Percentiles rank a stretch among this genome's conserved stretches.
Evolutionary conservation across 371 early-diverging fungal genomes (phyloP).

Genomic region (Mortierella polycephala): DNA sequence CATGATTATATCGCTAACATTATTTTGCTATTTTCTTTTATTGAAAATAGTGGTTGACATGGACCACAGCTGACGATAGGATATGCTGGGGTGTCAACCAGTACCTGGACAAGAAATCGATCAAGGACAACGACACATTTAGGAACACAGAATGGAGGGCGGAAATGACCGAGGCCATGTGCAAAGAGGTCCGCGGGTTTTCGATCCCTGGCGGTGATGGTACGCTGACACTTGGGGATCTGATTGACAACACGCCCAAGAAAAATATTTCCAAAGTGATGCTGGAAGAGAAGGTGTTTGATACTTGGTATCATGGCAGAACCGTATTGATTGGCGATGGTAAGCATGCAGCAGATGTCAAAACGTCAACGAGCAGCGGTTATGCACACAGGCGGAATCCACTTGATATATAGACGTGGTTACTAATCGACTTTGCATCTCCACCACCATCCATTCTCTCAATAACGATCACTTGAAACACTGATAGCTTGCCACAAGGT

Average conservation of each 20-base stretch:
- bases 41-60: neutral
- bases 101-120: constrained; percentile 10
- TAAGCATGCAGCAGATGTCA: neutral
- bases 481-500: no score
- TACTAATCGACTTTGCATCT: neutral
- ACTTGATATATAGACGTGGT: neutral
- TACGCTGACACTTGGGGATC: constrained; percentile 12
- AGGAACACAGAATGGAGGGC: constrained; percentile 20
- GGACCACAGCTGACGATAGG: neutral
- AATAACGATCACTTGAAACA: no score
- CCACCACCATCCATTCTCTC: no score
- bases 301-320: constrained; percentile 25
- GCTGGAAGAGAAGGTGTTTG: constrained; percentile 28
- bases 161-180: constrained; percentile 15
- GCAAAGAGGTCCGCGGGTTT: constrained; percentile 10
- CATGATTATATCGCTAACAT: no score
- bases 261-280: constrained; percentile 17
- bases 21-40: no score
- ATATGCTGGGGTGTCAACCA: constrained; percentile 13
- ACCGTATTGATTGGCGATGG: constrained; percentile 30
- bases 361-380: no score
- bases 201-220: constrained; percentile 17
- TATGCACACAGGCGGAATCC: no score
- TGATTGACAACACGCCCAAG: constrained; percentile 24
- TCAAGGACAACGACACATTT: constrained; percentile 8